Percentiles rank a stretch among this genome's conserved stretches.
These are phyloP conservation scores for Colletotrichum shisoi DNA, from an alignment of 2,329 filamentous ascomycete genomes.

Conservation along the genomic window DNA sequence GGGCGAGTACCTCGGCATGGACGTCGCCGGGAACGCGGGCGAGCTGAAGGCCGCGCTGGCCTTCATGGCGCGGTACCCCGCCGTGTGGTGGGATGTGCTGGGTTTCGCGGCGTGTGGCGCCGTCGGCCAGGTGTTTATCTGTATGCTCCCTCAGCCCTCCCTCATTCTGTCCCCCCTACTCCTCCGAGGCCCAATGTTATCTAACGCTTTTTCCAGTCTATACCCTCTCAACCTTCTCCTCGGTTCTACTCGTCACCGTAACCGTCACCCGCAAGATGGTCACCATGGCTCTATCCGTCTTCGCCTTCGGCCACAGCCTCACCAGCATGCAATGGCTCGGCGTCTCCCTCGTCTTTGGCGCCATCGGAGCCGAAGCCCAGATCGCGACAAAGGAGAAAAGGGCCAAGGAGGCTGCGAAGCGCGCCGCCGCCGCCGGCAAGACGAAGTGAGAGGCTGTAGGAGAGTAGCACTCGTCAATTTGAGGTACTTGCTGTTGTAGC, in stretches of 20 bases:
- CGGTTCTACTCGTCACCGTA: slow-evolving; percentile 90
- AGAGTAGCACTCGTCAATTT: no score
- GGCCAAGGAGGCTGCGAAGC: slow-evolving; percentile 74
- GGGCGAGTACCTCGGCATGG: slow-evolving; percentile 72
- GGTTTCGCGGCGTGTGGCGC: slow-evolving; percentile 91
- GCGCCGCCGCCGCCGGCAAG: slow-evolving; percentile 48
- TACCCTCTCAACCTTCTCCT: slow-evolving; percentile 90
- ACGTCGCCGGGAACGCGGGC: slow-evolving; percentile 69
- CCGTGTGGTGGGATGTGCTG: slow-evolving; percentile 85
- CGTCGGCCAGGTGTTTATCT: slow-evolving; percentile 95
- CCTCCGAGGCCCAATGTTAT: not conserved
- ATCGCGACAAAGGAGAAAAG: slow-evolving; percentile 85
- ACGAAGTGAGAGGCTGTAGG: slow-evolving; percentile 36
- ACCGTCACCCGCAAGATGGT: slow-evolving; percentile 99
- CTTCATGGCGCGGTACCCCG: slow-evolving; percentile 82
- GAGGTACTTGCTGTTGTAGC: no score
- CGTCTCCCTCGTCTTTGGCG: slow-evolving; percentile 91
- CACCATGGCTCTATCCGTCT: slow-evolving; percentile 95
- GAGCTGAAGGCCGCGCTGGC: slow-evolving; percentile 81
- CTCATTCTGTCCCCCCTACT: slow-evolving; percentile 7
- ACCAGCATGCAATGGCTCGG: slow-evolving; percentile 92
- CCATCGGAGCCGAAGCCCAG: slow-evolving; percentile 87
- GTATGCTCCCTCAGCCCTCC: slow-evolving; percentile 53
- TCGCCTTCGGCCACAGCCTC: slow-evolving; percentile 91
- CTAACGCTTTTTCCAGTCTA: slow-evolving; percentile 66